A percentile compares a stretch with the other conserved stretches of the same genome.
Evolutionary conservation across 1,284 basidiomycete genomes (phyloP).

Genomic region (Pseudozyma sp.): DNA sequence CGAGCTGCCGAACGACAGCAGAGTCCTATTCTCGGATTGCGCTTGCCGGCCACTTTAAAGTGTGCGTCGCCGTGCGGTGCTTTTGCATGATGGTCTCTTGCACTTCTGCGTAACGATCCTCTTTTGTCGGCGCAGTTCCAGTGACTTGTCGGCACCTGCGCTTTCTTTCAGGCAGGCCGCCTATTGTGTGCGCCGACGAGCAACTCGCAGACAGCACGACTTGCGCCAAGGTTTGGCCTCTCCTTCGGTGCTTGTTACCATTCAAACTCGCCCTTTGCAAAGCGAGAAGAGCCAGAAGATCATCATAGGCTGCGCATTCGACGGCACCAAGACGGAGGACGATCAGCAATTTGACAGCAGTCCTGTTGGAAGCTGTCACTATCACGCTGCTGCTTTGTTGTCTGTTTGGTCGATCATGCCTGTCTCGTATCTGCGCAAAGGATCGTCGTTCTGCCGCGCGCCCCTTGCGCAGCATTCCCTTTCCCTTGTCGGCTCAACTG

Average conservation of each 20-base stretch:
- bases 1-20: background rate
- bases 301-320: background rate
- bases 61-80: background rate
- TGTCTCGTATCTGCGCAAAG: constrained; percentile 14
- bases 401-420: constrained; percentile 29
- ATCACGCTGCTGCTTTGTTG: background rate
- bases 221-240: no score
- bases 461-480: constrained; percentile 16
- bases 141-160: no score
- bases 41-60: background rate
- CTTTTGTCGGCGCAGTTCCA: no score
- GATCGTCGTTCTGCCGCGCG: constrained; percentile 25
- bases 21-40: background rate
- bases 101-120: no score
- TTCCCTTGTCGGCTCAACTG: background rate
- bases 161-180: no score
- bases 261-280: no score
- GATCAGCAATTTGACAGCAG: background rate
- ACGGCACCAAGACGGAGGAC: background rate
- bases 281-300: no score
- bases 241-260: no score
- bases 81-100: background rate
- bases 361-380: no score
- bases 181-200: no score
- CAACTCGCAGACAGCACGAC: no score